These are phyloP conservation scores for Nitzschia palea DNA, from an alignment of 108 stramenopile genomes.

Conservation along the genomic window DNA sequence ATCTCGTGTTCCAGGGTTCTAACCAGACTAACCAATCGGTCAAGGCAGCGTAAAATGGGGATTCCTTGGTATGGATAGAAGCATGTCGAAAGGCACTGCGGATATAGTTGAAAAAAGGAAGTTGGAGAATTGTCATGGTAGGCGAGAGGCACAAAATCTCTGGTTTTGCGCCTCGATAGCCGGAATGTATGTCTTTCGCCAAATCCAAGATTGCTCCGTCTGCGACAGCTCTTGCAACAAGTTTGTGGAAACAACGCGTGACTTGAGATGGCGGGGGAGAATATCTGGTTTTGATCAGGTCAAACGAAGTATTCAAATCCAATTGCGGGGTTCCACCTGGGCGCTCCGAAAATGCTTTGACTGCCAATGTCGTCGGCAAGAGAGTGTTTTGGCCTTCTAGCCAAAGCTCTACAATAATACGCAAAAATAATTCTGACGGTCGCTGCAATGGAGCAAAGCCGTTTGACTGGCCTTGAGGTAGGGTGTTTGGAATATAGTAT, in stretches of 20 bases:
- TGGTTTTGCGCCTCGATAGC: conserved; percentile 9
- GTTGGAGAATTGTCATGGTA: conserved; percentile 58
- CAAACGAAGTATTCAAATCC: conserved; percentile 51
- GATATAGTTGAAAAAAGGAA: conserved; percentile 69
- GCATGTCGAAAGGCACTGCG: conserved; percentile 70
- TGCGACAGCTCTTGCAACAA: conserved; percentile 21
- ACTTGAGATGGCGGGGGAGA: conserved; percentile 50
- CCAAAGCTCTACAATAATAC: conserved; percentile 75
- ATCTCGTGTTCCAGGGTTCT: conserved; percentile 80
- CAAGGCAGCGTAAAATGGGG: conserved; percentile 72
- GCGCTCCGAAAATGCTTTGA: conserved; percentile 21
- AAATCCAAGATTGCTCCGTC: conserved; percentile 23
- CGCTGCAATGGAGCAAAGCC: conserved; percentile 20
- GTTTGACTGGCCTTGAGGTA: conserved; percentile 12
- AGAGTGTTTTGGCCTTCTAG: conserved; percentile 47
- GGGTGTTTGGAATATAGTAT: conserved; percentile 52
- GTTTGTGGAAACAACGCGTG: conserved; percentile 45
- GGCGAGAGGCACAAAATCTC: conserved; percentile 63
- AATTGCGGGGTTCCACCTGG: background rate
- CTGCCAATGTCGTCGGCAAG: conserved; percentile 15
- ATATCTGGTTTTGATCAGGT: conserved; percentile 43
- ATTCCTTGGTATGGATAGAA: conserved; percentile 57
- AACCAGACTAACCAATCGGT: conserved; percentile 83
- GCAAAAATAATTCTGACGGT: conserved; percentile 71
- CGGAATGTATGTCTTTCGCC: conserved; percentile 13